These are phyloP conservation scores for Volvox carteri DNA, from an alignment of 163 green algal genomes.

Conservation along the genomic window DNA sequence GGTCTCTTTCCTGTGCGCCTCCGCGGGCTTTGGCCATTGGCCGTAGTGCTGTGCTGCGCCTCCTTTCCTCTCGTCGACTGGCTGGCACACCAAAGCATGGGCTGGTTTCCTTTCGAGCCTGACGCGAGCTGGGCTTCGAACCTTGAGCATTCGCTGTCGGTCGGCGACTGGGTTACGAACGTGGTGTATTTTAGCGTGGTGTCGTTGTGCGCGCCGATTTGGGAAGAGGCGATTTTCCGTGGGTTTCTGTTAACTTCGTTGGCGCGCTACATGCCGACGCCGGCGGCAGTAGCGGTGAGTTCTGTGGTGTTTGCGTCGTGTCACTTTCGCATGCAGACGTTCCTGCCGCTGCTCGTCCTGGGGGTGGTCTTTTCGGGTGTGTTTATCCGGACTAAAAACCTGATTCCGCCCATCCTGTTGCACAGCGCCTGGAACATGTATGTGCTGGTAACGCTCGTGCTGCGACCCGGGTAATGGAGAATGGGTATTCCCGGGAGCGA, in stretches of 20 bases:
- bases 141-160: conserved; percentile 74
- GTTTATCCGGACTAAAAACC: conserved; percentile 88
- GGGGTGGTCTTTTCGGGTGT: conserved; percentile 87
- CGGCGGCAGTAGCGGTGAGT: conserved; percentile 70
- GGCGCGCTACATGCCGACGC: conserved; percentile 78
- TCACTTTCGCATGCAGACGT: conserved; percentile 89
- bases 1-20: conserved; percentile 81
- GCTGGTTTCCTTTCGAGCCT: conserved; percentile 67
- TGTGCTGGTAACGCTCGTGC: conserved; percentile 73
- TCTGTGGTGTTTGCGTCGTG: conserved; percentile 89
- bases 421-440: conserved; percentile 95
- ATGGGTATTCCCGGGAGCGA: too few relatives aligned
- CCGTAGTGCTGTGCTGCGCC: conserved; percentile 63
- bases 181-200: conserved; percentile 90
- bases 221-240: conserved; percentile 97
- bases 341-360: conserved; percentile 91
- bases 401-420: conserved; percentile 91
- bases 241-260: conserved; percentile 95
- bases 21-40: conserved; percentile 67
- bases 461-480: conserved; percentile 19
- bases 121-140: conserved; percentile 60
- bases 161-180: conserved; percentile 75
- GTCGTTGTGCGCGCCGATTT: conserved; percentile 91
- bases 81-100: conserved; percentile 70
- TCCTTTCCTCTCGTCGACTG: conserved; percentile 88